These are phyloP conservation scores for Oenanthe javanica DNA, from an alignment of 140 eudicot species.

Conservation along the genomic window DNA sequence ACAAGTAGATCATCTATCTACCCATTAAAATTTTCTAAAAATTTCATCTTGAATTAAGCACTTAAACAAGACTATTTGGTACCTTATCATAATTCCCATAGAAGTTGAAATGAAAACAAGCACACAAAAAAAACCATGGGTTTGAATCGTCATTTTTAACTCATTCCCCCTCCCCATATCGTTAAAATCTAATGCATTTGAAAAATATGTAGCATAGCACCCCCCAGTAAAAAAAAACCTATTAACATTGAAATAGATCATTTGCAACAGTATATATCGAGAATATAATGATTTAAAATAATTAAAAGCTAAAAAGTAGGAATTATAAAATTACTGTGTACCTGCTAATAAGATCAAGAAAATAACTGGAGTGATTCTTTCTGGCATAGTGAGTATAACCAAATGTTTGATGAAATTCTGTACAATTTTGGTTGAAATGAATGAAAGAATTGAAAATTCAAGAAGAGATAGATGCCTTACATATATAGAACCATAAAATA, in stretches of 20 bases:
- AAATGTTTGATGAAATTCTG: not conserved
- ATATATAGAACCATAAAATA: constrained; percentile 3
- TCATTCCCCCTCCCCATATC: not conserved
- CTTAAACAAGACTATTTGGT: not conserved
- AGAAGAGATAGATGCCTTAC: constrained; percentile 17
- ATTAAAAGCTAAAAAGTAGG: not conserved
- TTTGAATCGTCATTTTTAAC: not conserved
- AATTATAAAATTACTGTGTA: constrained; percentile 9
- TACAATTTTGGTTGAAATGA: not conserved
- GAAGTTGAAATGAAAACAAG: not conserved
- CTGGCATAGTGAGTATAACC: constrained; percentile 44
- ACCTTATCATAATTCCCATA: not conserved
- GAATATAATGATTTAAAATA: not conserved
- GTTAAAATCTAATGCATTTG: not conserved
- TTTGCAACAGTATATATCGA: not conserved
- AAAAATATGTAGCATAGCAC: not conserved
- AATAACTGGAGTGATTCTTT: constrained; percentile 27
- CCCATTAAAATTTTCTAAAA: not conserved
- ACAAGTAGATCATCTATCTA: not conserved
- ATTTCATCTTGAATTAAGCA: not conserved
- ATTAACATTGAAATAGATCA: not conserved
- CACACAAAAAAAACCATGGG: not conserved
- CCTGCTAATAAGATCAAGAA: constrained; percentile 54
- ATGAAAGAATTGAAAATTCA: not conserved
- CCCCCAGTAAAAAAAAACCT: not conserved